Evolutionary conservation across 163 green algal species (phyloP), one percentile per base, ranked within the genome.

Genomic region (Chlorella variabilis): DNA sequence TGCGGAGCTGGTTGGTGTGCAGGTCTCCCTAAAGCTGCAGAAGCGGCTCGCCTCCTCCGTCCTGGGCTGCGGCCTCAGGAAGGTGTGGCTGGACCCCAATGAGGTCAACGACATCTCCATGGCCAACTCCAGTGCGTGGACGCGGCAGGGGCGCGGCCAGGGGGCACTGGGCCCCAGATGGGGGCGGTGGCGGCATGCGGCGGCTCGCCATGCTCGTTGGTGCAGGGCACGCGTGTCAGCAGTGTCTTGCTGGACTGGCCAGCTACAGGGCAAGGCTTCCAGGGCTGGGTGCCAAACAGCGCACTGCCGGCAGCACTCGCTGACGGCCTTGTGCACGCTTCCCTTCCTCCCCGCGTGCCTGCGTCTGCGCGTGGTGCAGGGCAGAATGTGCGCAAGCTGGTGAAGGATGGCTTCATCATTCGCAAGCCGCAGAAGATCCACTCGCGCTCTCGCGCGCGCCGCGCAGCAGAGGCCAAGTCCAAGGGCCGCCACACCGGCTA

Each of bases 381-480:
- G 78, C 97, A 99, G 85, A 98, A 98, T 87, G 96, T 99, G 82
- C 87, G 97, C 61, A 99, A 99, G 94, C 92, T 99, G 62, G 87
- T 99, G 15, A 99, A 99, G 93, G 97, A 99, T 83, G 97, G 97
- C 56, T 97, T 99, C 85, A 93, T 99, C 74, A 99, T 99, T 88
- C 91, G 90, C 75, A 99, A 99, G 93, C 97, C 97, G 33, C 78
- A 90, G 62, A 95, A 96, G 83, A 98, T 99, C 85, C 97, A 99
- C 94, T 99, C 96, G 17, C 92, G 97, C 33, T 85, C 94, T 21
- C 93, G 97, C 67, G 96, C 97, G 25, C 85, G 85, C 87, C 84
- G 83, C 45, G 77, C 90, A 48, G 90, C 92, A 34, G 96, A 98
- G 91, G 97, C 97, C 74, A 99, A 99, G 93, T 87, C 91, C 74